Percentiles rank a stretch among this genome's conserved stretches.
These are phyloP conservation scores for Kurtzmaniella quercitrusa DNA, from an alignment of 1,139 yeast genomes.

Conservation along the genomic window DNA sequence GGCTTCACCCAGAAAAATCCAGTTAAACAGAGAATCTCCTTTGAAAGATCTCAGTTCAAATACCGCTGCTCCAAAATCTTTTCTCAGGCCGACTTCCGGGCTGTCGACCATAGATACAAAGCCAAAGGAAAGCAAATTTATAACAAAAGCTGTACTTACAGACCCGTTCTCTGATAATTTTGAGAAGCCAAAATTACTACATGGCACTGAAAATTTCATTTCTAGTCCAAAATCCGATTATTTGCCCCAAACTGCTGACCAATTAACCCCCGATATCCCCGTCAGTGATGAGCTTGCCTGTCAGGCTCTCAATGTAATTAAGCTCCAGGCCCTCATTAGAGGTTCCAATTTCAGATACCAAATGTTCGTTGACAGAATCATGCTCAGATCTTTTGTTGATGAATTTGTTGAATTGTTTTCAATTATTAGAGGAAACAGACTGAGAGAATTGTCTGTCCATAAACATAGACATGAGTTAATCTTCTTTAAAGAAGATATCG, in stretches of 20 bases:
- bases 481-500: slow-evolving; percentile 23
- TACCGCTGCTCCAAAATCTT: background rate
- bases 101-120: no score
- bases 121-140: background rate
- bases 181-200: slow-evolving; percentile 1
- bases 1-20: slow-evolving; percentile 1
- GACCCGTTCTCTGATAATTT: background rate
- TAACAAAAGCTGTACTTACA: background rate
- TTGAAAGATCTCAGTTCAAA: background rate
- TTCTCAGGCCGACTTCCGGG: background rate
- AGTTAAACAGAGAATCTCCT: background rate
- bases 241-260: background rate
- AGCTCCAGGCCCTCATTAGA: slow-evolving; percentile 59
- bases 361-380: slow-evolving; percentile 57
- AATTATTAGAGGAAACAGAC: slow-evolving; percentile 37
- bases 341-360: slow-evolving; percentile 64
- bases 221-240: slow-evolving; percentile 4
- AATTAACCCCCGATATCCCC: background rate
- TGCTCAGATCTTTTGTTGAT: slow-evolving; percentile 51
- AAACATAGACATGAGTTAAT: slow-evolving; percentile 34
- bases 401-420: slow-evolving; percentile 38
- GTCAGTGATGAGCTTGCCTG: slow-evolving; percentile 2
- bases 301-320: slow-evolving; percentile 25
- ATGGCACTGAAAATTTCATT: slow-evolving; percentile 9
- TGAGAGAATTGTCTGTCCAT: slow-evolving; percentile 34